Conservation (phyloP, 768 basidiomycete genomes). For the Russula virescens region DNA sequence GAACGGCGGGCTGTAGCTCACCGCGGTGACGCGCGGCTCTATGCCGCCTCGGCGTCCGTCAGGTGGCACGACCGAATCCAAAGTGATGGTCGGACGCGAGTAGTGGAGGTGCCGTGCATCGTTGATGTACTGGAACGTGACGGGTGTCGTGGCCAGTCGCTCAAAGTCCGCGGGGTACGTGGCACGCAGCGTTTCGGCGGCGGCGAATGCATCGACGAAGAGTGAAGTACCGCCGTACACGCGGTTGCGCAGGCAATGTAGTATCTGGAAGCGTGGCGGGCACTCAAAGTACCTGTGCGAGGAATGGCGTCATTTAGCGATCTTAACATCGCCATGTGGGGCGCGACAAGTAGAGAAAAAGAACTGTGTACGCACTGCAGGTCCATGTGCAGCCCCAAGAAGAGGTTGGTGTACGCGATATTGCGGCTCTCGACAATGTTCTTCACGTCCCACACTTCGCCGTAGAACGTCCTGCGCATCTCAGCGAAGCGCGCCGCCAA, state of each 20-base stretch:
- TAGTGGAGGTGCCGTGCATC: conserved; percentile 77
- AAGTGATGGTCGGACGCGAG: conserved; percentile 70
- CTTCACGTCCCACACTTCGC: conserved; percentile 82
- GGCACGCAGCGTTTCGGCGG: conserved; percentile 48
- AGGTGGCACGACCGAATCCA: conserved; percentile 31
- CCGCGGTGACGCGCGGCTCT: conserved; percentile 42
- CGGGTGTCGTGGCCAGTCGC: conserved; percentile 52
- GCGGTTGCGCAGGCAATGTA: conserved; percentile 85
- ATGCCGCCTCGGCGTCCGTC: neutral
- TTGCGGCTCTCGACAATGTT: conserved; percentile 70
- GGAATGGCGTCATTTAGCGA: neutral
- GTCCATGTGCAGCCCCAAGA: conserved; percentile 90
- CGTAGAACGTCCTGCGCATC: conserved; percentile 85
- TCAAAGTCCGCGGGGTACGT: conserved; percentile 48
- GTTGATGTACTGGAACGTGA: conserved; percentile 90
- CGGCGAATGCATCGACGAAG: conserved; percentile 77
- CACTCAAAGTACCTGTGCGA: conserved; percentile 73
- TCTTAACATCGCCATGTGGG: neutral
- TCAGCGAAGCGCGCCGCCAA: conserved; percentile 69
- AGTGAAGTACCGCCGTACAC: conserved; percentile 79
- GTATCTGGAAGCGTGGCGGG: conserved; percentile 87
- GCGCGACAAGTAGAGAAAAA: neutral
- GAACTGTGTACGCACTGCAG: conserved; percentile 57
- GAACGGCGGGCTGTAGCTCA: conserved; percentile 96
- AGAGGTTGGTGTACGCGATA: conserved; percentile 90